Percentiles rank a stretch among this genome's conserved stretches.
These are phyloP conservation scores for Aplosporella prunicola DNA, from an alignment of 2,329 filamentous ascomycete genomes.

Conservation along the genomic window DNA sequence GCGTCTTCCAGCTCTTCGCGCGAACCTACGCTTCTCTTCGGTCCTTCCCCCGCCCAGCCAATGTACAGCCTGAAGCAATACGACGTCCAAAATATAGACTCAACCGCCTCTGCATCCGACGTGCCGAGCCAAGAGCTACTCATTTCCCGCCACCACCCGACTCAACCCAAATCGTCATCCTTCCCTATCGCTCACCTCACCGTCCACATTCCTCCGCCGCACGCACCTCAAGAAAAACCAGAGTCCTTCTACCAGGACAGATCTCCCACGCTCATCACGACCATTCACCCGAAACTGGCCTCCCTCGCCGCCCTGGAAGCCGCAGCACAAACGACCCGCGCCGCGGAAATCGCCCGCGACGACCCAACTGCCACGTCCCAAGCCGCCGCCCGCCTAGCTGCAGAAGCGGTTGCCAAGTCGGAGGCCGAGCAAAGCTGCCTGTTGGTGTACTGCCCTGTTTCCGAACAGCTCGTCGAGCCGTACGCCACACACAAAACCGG, in stretches of 20 bases:
- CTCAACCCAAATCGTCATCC: conserved; percentile 22
- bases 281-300: conserved; percentile 39
- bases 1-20: background rate
- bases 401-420: conserved; percentile 50
- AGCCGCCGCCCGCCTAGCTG: conserved; percentile 51
- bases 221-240: conserved; percentile 2
- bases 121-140: conserved; percentile 30
- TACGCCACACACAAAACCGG: conserved; percentile 23
- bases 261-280: conserved; percentile 19
- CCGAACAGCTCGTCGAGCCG: conserved; percentile 17
- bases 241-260: background rate
- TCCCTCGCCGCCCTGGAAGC: conserved; percentile 37
- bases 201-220: conserved; percentile 28
- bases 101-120: too few relatives aligned
- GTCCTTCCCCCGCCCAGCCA: conserved; percentile 58
- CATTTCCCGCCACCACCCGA: conserved; percentile 31
- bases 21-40: conserved; percentile 35
- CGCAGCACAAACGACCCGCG: conserved; percentile 36
- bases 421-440: conserved; percentile 61
- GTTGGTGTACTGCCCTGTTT: conserved; percentile 52
- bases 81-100: conserved; percentile 39
- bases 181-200: conserved; percentile 31
- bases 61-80: conserved; percentile 51
- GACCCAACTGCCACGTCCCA: conserved; percentile 58
- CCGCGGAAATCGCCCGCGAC: conserved; percentile 49